These are phyloP conservation scores for Ascochyta koolunga DNA, from an alignment of 2,329 filamentous ascomycete species.

Conservation along the genomic window DNA sequence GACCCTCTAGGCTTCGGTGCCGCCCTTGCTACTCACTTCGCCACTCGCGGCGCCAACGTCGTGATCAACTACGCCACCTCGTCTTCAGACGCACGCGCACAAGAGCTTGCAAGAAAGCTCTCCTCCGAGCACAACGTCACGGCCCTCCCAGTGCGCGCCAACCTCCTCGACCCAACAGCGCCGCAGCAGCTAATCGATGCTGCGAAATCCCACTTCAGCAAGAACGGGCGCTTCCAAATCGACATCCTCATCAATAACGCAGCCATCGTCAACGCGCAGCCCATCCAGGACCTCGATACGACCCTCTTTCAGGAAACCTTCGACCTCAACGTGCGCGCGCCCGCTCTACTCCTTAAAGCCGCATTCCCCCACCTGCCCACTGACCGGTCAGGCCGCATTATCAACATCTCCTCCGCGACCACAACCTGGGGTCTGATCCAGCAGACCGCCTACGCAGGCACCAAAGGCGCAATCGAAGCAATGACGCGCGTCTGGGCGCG, in stretches of 20 bases:
- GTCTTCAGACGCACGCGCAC: conserved; percentile 57
- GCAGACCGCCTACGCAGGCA: conserved; percentile 66
- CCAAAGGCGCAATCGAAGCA: conserved; percentile 67
- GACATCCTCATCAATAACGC: conserved; percentile 82
- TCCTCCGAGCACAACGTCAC: conserved; percentile 61
- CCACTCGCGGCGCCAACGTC: conserved; percentile 69
- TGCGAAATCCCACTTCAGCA: conserved; percentile 61
- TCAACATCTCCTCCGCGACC: conserved; percentile 64
- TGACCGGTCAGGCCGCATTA: conserved; percentile 67
- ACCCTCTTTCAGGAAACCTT: conserved; percentile 19
- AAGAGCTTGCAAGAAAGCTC: conserved; percentile 60
- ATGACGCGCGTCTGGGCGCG: conserved; percentile 68
- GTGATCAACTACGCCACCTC: conserved; percentile 72
- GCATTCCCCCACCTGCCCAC: conserved; percentile 68
- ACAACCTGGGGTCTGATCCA: conserved; percentile 60
- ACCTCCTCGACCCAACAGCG: conserved; percentile 65
- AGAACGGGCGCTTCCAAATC: conserved; percentile 62
- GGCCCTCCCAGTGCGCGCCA: conserved; percentile 68
- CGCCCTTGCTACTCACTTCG: conserved; percentile 67
- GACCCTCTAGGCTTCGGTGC: conserved; percentile 68
- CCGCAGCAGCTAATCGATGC: conserved; percentile 63
- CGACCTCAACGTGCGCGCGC: conserved; percentile 24
- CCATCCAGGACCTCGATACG: conserved; percentile 18
- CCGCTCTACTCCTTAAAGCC: conserved; percentile 73
- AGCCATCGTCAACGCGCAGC: conserved; percentile 24